phyloP scores from a whole-genome alignment of 2,329 filamentous ascomycete species.

The Fusarium tanahbumbuense region DNA sequence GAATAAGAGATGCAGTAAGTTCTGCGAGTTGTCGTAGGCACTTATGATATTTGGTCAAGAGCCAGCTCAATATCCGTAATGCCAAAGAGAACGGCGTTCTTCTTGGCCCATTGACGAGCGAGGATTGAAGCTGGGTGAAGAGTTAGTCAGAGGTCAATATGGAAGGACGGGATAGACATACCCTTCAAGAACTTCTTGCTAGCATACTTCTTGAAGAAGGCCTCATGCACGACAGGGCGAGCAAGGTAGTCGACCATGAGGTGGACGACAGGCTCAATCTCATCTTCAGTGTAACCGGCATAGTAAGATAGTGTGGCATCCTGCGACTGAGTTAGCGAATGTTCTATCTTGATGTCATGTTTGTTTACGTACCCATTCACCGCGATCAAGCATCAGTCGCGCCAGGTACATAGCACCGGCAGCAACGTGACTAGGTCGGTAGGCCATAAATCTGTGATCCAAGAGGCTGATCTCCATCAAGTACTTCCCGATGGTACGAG shows the following conservation, averaged over 20 bases:
- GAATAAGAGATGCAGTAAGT: conserved; percentile 26
- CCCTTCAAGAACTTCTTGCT: conserved; percentile 99
- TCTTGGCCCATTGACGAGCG: conserved; percentile 93
- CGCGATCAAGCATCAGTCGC: conserved; percentile 88
- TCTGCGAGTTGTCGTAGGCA: conserved; percentile 18
- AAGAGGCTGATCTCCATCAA: conserved; percentile 96
- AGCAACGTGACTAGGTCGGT: conserved; percentile 88
- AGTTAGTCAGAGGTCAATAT: conserved; percentile 29
- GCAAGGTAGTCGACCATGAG: conserved; percentile 98
- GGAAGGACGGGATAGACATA: conserved; percentile 61
- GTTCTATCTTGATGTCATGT: neutral
- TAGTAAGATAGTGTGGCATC: conserved; percentile 90
- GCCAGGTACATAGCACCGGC: conserved; percentile 96
- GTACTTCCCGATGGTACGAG: conserved; percentile 96
- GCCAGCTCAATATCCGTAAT: conserved; percentile 62
- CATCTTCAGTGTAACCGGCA: conserved; percentile 90
- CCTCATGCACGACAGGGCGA: conserved; percentile 90
- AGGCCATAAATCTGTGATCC: conserved; percentile 92
- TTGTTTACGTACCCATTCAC: conserved; percentile 81
- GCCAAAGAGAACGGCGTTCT: conserved; percentile 70
- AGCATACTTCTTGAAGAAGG: conserved; percentile 99
- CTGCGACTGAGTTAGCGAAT: conserved; percentile 58
- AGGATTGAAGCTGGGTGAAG: conserved; percentile 80
- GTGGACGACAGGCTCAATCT: conserved; percentile 91
- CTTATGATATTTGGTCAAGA: conserved; percentile 60